These are phyloP conservation scores for Chytriomyces sp. DNA, from an alignment of 192 early-diverging fungal species.

Conservation along the genomic window DNA sequence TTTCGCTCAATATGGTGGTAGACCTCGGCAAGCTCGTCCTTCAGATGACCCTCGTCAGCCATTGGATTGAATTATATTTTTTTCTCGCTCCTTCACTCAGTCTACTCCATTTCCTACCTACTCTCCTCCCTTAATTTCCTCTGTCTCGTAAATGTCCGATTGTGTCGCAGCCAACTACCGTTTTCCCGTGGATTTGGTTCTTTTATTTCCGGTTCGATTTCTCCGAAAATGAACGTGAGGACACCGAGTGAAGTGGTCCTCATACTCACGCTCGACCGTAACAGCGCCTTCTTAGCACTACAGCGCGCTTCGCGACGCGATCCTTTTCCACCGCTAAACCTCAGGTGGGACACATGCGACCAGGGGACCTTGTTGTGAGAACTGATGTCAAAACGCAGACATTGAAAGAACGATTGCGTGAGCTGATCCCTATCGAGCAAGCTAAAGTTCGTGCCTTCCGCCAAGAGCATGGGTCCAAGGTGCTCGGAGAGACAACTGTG, in stretches of 20 bases:
- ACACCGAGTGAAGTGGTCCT: no score
- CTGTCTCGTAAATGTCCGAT: no score
- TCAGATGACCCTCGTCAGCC: no score
- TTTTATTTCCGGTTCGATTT: no score
- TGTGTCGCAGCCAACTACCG: no score
- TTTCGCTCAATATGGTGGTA: slow-evolving; percentile 72
- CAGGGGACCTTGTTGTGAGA: not conserved
- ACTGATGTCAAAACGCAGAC: slow-evolving; percentile 47
- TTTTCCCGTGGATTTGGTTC: no score
- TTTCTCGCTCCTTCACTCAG: no score
- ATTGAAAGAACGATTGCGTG: slow-evolving; percentile 89
- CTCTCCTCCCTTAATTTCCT: no score
- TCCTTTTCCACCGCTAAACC: slow-evolving; percentile 31
- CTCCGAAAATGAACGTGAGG: no score
- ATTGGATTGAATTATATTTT: no score
- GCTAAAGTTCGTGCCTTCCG: slow-evolving; percentile 94
- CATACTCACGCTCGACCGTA: no score
- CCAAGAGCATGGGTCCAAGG: slow-evolving; percentile 85
- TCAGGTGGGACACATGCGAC: slow-evolving; percentile 1
- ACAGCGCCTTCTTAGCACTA: slow-evolving; percentile 19
- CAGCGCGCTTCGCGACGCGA: slow-evolving; percentile 4
- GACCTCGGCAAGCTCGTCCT: slow-evolving; percentile 55
- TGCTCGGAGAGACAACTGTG: slow-evolving; percentile 92
- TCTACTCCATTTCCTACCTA: no score
- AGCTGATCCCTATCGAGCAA: slow-evolving; percentile 94